phyloP scores from a whole-genome alignment of 164 flowering plant species.

The Warburgia ugandensis region DNA sequence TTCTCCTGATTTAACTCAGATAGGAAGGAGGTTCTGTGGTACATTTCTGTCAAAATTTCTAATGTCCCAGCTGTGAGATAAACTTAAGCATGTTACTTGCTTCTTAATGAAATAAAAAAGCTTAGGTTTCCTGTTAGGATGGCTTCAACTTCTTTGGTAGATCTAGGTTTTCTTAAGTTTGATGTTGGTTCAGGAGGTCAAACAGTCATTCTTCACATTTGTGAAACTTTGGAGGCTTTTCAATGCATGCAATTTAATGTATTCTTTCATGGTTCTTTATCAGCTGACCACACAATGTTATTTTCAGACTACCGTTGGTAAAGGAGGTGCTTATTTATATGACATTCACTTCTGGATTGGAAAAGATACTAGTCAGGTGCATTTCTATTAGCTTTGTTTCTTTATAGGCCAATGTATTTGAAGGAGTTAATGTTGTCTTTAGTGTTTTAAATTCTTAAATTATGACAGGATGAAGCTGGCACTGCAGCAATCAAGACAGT shows the following conservation, averaged over 20 bases:
- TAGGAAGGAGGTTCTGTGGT: no score
- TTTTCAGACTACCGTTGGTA: slow-evolving; percentile 71
- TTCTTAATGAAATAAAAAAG: no score
- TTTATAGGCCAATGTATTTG: neutral
- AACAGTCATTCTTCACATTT: no score
- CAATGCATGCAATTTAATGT: neutral
- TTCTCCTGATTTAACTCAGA: no score
- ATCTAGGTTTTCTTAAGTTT: no score
- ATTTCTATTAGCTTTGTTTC: slow-evolving; percentile 8
- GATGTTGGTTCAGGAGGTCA: no score
- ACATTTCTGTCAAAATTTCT: no score
- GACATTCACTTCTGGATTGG: slow-evolving; percentile 99
- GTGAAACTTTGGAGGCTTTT: no score
- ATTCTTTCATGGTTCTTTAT: neutral
- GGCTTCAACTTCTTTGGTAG: no score
- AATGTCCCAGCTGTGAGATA: no score
- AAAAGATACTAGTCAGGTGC: slow-evolving; percentile 93
- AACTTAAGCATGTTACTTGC: no score
- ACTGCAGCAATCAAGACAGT: slow-evolving; percentile 97
- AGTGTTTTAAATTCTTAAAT: slow-evolving; percentile 8
- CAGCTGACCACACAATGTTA: neutral
- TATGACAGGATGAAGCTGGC: slow-evolving; percentile 91
- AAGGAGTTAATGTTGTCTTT: neutral
- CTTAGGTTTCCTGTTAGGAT: no score
- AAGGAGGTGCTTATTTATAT: slow-evolving; percentile 71